phyloP scores from a whole-genome alignment of 495 filamentous ascomycete species.

The Penicillium argentinense region DNA sequence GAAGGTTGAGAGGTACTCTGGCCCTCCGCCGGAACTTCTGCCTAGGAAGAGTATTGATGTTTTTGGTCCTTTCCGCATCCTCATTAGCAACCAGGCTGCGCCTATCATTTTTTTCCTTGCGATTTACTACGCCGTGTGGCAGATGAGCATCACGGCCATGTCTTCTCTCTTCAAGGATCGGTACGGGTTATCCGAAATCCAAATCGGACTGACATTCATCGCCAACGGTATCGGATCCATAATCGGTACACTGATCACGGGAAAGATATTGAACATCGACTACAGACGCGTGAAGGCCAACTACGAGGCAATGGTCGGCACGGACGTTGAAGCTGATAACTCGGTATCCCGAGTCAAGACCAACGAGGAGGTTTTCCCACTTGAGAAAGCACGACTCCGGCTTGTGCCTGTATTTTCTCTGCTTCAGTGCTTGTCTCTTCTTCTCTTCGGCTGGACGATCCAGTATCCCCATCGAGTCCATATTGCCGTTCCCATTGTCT shows the following conservation, averaged over 20 bases:
- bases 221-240: conserved; percentile 53
- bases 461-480: conserved; percentile 40
- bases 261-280: conserved; percentile 24
- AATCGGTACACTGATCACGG: conserved; percentile 47
- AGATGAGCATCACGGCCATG: conserved; percentile 57
- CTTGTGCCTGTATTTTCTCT: conserved; percentile 38
- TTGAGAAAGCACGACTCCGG: conserved; percentile 49
- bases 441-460: conserved; percentile 62
- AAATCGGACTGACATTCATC: conserved; percentile 52
- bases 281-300: conserved; percentile 16
- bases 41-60: conserved; percentile 30
- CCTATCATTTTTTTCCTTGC: conserved; percentile 52
- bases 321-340: neutral
- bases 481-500: conserved; percentile 54
- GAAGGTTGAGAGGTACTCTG: conserved; percentile 16
- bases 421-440: conserved; percentile 41
- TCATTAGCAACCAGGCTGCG: conserved; percentile 40
- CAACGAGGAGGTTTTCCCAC: conserved; percentile 33
- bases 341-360: neutral
- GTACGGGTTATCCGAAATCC: conserved; percentile 45
- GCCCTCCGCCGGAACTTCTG: conserved; percentile 11
- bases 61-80: conserved; percentile 44
- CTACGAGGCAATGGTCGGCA: conserved; percentile 4
- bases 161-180: conserved; percentile 45
- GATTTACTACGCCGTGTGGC: conserved; percentile 55